These are phyloP conservation scores for Colletotrichum sp. DNA, from an alignment of 2,329 filamentous ascomycete species.

Conservation along the genomic window DNA sequence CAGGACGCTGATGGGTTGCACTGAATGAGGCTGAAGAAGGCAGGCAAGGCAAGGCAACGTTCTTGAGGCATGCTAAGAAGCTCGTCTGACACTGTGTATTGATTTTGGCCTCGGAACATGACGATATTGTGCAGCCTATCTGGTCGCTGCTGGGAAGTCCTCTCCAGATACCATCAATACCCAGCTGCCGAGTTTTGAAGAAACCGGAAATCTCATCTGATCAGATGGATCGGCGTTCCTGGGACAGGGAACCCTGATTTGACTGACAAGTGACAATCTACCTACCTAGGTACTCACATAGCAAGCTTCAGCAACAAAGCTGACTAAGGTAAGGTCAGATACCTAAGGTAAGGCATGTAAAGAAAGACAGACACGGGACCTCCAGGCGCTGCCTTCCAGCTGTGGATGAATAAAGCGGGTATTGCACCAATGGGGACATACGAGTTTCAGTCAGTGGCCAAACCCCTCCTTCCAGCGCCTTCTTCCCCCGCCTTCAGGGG, in stretches of 20 bases:
- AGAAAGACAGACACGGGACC: neutral
- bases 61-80: neutral
- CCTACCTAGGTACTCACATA: neutral
- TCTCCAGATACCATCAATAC: neutral
- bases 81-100: neutral
- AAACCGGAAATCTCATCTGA: neutral
- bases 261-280: neutral
- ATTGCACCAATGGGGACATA: neutral
- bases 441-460: neutral
- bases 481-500: conserved; percentile 5
- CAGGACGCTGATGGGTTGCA: neutral
- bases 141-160: neutral
- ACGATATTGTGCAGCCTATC: neutral
- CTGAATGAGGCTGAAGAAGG: neutral
- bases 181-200: neutral
- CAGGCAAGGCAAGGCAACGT: neutral
- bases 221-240: neutral
- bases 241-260: neutral
- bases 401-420: neutral
- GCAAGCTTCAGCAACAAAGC: neutral
- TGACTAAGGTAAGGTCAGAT: neutral
- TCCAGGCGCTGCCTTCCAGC: neutral
- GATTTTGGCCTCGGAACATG: neutral
- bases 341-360: too few species aligned
- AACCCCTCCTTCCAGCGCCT: conserved; percentile 2